Percentiles rank a stretch among this genome's conserved stretches.
phyloP scores from a whole-genome alignment of 1,139 yeast species.

The Taiozyma sp. region DNA sequence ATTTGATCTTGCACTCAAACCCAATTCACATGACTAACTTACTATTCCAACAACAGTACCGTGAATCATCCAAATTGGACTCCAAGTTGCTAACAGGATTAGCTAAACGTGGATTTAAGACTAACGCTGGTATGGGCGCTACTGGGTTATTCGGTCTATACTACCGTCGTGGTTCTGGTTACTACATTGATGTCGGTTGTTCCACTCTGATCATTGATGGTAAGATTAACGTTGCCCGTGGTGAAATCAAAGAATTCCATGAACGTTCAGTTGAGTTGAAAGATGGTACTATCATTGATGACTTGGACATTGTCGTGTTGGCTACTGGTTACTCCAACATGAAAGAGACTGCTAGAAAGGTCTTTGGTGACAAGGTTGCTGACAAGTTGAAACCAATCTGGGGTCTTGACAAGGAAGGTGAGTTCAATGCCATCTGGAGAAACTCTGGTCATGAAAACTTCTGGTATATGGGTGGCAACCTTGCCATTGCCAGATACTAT shows the following conservation, averaged over 20 bases:
- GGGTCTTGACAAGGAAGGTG: conserved; percentile 36
- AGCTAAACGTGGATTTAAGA: conserved; percentile 32
- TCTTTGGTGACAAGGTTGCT: conserved; percentile 33
- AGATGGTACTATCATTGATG: conserved; percentile 33
- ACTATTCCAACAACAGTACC: conserved; percentile 30
- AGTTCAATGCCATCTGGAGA: conserved; percentile 34
- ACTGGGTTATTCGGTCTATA: conserved; percentile 39
- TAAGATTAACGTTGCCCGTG: conserved; percentile 33
- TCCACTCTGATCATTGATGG: conserved; percentile 35
- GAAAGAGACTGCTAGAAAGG: conserved; percentile 35
- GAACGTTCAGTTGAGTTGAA: conserved; percentile 34
- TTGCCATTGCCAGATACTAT: conserved; percentile 42
- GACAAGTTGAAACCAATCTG: conserved; percentile 31
- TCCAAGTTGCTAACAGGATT: conserved; percentile 29
- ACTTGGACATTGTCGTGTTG: conserved; percentile 35
- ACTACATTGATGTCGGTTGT: conserved; percentile 42
- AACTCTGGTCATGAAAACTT: conserved; percentile 34
- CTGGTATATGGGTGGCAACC: conserved; percentile 45
- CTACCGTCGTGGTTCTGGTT: conserved; percentile 40
- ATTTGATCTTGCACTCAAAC: conserved; percentile 29
- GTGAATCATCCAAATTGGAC: conserved; percentile 30
- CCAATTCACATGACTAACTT: conserved; percentile 31
- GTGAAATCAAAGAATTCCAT: conserved; percentile 31
- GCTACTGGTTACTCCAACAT: conserved; percentile 43
- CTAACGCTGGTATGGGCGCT: conserved; percentile 38